phyloP scores from a whole-genome alignment of 208 protist species.

The Leishmania braziliensis region DNA sequence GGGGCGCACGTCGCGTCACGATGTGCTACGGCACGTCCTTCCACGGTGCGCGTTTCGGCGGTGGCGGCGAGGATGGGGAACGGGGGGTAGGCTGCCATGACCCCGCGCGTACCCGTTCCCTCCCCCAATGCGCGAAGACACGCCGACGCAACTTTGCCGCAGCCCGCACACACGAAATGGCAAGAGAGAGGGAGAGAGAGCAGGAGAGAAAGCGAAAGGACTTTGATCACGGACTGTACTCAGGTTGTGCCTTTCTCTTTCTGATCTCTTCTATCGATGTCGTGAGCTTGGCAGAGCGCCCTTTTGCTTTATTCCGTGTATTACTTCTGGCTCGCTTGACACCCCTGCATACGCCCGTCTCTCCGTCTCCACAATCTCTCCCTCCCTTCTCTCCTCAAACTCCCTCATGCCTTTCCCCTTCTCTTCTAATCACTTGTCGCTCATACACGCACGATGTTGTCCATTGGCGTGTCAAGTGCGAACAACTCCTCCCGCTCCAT shows the following conservation, averaged over 20 bases:
- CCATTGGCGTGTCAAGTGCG: not conserved
- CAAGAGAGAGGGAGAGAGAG: not conserved
- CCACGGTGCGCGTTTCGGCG: not conserved
- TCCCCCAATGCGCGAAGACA: too few species aligned
- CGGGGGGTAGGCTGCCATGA: not conserved
- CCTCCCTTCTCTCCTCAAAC: not conserved
- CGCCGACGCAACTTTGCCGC: too few species aligned
- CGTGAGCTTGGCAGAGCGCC: not conserved
- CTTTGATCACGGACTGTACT: not conserved
- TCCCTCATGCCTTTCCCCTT: not conserved
- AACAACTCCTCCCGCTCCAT: not conserved
- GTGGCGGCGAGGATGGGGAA: not conserved
- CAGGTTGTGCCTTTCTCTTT: not conserved
- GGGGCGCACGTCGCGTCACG: not conserved
- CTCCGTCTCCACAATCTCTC: not conserved
- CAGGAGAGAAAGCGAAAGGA: not conserved
- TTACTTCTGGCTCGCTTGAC: not conserved
- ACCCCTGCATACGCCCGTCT: not conserved
- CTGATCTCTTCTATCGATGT: not conserved
- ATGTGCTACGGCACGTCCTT: not conserved
- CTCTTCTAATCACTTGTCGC: not conserved
- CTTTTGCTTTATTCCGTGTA: not conserved
- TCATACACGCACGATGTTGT: not conserved
- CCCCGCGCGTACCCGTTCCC: not conserved
- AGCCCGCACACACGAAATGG: not conserved